Evolutionary conservation across 306 rosid species (phyloP).

Genomic region (Inga oerstediana): DNA sequence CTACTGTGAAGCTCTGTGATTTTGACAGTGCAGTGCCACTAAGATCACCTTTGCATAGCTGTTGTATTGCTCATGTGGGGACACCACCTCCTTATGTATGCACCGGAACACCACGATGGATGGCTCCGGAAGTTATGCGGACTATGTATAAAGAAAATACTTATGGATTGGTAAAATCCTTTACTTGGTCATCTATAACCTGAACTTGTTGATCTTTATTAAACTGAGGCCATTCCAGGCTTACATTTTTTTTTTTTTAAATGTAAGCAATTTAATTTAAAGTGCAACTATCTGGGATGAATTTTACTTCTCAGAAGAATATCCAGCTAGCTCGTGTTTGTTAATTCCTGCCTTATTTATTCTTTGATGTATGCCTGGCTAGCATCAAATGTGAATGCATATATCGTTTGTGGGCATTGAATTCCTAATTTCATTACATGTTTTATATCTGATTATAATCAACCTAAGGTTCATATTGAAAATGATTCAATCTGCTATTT

Average conservation of each 20-base stretch:
- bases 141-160: conserved; percentile 61
- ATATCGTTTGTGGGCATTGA: conserved; percentile 14
- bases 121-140: conserved; percentile 96
- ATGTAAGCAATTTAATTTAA: conserved; percentile 5
- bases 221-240: not conserved
- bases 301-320: not conserved
- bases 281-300: not conserved
- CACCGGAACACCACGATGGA: conserved; percentile 98
- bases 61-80: conserved; percentile 89
- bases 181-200: conserved; percentile 3
- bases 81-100: conserved; percentile 77
- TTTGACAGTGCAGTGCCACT: conserved; percentile 96
- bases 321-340: not conserved
- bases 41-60: conserved; percentile 74
- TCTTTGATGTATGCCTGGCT: not conserved
- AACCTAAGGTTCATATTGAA: not conserved
- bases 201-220: conserved; percentile 1
- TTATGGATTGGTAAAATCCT: conserved; percentile 80
- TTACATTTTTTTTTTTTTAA: not conserved
- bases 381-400: not conserved
- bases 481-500: conserved; percentile 10
- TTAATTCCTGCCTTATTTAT: not conserved
- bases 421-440: not conserved
- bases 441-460: not conserved
- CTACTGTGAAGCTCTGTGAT: conserved; percentile 91